Base-by-base conservation (phyloP, 2,329 filamentous ascomycete species). In the Trichoderma hamatum region DNA sequence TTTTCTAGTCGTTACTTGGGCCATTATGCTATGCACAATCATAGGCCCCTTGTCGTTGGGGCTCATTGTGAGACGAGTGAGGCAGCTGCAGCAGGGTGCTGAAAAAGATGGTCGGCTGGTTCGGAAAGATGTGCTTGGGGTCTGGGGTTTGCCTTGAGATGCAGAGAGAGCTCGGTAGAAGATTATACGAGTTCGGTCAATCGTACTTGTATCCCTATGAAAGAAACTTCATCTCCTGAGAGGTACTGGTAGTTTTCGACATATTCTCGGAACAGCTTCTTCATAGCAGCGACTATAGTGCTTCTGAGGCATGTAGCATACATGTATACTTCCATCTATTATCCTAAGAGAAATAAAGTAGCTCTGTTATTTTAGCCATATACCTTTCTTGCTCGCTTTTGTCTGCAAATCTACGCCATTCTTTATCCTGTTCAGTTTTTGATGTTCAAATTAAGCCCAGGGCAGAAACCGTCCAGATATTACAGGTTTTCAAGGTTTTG, bases 21-120 rank as follows among this genome's bases (percentile, higher is more conserved):
- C 67, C 3, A 85, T 88, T 30, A 79, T 84, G 0, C 72, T 88
- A 10, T 88, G 86, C 71, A 88, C 86, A 0, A 80, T 88, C 14
- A 64, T 84, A 5, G 85, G 86, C 0, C 85, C 86, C 0, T 69
- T 87, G 0, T 76, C 75, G 10, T 81, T 86, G 0, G 85, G 86
- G 0, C 58, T 85, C 2, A 71, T 87, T 0, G 82, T 86, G 0
- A 76, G 75, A 16, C 74, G 81, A 16, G 78, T 86, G 0, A 68
- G 55, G 58, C n/a, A 49, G 63, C 21, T 66, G 39, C 36, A 66
- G 52, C 66, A 62, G 19, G 66, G 66, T 19, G 46, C 61, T 61
- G 66, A 62, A 52, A 52, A 21, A 46, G n/a, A 68, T 21, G 63
- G 52, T 6, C 63, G 36, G 1, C 9, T 52, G 9, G 21, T 66